These are phyloP conservation scores for Tolypocladium ovalisporum DNA, from an alignment of 2,329 filamentous ascomycete genomes.

Conservation along the genomic window DNA sequence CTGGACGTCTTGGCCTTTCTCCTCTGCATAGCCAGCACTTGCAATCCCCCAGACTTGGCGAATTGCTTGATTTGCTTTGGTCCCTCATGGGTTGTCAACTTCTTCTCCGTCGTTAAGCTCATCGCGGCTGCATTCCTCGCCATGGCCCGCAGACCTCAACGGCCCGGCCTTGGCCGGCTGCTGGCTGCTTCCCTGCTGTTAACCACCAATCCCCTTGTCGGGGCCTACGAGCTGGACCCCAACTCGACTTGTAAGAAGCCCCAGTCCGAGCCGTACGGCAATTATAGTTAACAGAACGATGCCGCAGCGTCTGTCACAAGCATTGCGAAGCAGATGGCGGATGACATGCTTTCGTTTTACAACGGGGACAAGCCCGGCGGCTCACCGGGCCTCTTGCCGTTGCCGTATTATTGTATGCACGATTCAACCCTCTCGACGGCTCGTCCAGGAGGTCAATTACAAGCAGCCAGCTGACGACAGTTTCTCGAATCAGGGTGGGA, in stretches of 20 bases:
- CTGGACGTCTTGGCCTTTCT: background rate
- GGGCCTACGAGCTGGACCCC: constrained; percentile 24
- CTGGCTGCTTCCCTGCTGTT: constrained; percentile 13
- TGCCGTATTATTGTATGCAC: constrained; percentile 43
- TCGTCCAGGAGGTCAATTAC: background rate
- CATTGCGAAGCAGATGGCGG: constrained; percentile 37
- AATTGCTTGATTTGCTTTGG: background rate
- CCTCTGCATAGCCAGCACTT: background rate
- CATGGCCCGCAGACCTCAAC: constrained; percentile 10
- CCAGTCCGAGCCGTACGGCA: background rate
- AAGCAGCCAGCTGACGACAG: background rate
- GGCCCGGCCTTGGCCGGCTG: constrained; percentile 8
- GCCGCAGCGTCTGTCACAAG: constrained; percentile 36
- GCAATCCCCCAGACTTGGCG: background rate
- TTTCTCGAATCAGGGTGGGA: constrained; percentile 47
- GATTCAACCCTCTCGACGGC: background rate
- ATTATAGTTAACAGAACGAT: constrained; percentile 2
- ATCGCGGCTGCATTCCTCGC: background rate
- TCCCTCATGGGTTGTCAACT: constrained; percentile 1
- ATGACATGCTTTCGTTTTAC: constrained; percentile 35
- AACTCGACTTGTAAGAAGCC: constrained; percentile 21
- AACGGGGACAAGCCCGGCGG: constrained; percentile 37
- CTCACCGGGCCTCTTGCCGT: constrained; percentile 39
- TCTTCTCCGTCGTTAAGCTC: constrained; percentile 2
- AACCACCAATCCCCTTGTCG: constrained; percentile 11